Conservation (phyloP, 352 stramenopile genomes). For the Albugo laibachii region DNA sequence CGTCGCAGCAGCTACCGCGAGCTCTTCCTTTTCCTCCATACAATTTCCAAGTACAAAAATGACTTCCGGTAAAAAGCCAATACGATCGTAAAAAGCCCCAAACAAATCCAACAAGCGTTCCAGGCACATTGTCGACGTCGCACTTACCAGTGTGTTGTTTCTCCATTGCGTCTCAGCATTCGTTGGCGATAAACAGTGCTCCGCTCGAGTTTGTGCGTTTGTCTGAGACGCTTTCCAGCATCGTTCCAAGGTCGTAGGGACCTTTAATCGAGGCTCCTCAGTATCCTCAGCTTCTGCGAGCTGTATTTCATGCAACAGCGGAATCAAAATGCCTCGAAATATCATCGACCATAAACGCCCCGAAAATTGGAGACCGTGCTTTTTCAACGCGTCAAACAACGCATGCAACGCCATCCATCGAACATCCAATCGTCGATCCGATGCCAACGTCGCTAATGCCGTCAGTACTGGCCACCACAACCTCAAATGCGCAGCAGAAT, state of each 20-base stretch:
- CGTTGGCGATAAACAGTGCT: not conserved
- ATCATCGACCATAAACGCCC: conserved; percentile 58
- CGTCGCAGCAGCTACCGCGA: conserved; percentile 31
- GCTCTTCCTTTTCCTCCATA: conserved; percentile 56
- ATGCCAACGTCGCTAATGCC: conserved; percentile 85
- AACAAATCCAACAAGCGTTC: conserved; percentile 48
- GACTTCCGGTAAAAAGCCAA: conserved; percentile 57
- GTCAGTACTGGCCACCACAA: conserved; percentile 93
- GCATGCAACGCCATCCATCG: conserved; percentile 44
- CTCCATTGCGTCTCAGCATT: not conserved
- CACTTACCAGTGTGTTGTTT: conserved; percentile 11
- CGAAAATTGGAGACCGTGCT: conserved; percentile 50
- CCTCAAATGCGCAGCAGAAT: conserved; percentile 41
- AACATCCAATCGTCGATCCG: conserved; percentile 80
- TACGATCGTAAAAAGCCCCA: conserved; percentile 56
- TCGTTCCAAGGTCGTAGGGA: not conserved
- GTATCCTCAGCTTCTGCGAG: conserved; percentile 31
- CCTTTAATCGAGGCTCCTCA: conserved; percentile 17
- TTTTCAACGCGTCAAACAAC: conserved; percentile 54
- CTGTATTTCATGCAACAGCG: conserved; percentile 54
- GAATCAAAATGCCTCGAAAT: conserved; percentile 75
- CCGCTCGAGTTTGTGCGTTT: not conserved
- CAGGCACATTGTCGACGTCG: conserved; percentile 42
- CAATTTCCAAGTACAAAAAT: conserved; percentile 56
- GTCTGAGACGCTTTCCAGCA: not conserved